These are phyloP conservation scores for Conticribra weissflogii DNA, from an alignment of 108 stramenopile genomes.

Conservation along the genomic window DNA sequence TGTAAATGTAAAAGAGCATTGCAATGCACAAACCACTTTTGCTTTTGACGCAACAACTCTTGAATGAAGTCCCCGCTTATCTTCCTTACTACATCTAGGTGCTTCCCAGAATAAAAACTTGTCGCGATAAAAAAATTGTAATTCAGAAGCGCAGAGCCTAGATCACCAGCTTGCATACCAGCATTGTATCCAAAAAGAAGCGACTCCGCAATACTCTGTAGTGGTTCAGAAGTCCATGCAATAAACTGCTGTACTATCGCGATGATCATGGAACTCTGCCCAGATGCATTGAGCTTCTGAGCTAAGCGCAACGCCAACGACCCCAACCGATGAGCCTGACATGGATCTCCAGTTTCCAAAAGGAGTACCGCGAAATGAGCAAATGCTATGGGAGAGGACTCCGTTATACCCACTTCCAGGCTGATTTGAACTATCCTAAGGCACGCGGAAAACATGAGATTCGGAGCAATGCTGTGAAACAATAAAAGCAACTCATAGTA, in stretches of 20 bases:
- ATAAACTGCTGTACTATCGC: neutral
- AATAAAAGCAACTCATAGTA: constrained; percentile 9
- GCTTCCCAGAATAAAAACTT: constrained; percentile 15
- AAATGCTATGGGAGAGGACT: constrained; percentile 23
- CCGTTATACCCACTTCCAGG: constrained; percentile 16
- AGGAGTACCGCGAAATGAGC: constrained; percentile 9
- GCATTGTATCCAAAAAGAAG: constrained; percentile 2
- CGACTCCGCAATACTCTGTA: constrained; percentile 13
- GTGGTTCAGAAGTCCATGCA: constrained; percentile 15
- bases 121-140: neutral
- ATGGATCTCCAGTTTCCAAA: neutral
- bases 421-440: constrained; percentile 31
- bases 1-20: constrained; percentile 6
- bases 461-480: constrained; percentile 1
- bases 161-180: no score
- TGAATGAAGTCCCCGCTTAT: constrained; percentile 7
- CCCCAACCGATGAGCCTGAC: neutral
- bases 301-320: constrained; percentile 3
- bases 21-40: constrained; percentile 2
- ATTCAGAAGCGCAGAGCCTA: no score
- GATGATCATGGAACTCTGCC: neutral
- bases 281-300: constrained; percentile 3
- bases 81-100: neutral
- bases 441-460: neutral
- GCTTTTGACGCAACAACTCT: constrained; percentile 1